phyloP scores from a whole-genome alignment of 306 rosid genomes.

The Argentina anserina region DNA sequence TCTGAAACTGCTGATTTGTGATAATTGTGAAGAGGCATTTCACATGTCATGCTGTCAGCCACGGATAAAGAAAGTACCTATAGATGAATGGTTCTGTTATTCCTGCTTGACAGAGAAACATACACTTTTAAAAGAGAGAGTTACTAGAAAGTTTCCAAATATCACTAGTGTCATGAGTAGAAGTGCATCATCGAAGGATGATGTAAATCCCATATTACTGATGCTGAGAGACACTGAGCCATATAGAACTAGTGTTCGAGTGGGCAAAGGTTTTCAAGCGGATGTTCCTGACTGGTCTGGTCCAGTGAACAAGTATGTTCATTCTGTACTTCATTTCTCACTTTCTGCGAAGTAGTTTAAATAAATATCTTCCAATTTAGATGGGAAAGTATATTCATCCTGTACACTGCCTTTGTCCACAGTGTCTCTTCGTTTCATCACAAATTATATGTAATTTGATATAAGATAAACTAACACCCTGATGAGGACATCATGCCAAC shows the following conservation, averaged over 20 bases:
- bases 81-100: constrained; percentile 91
- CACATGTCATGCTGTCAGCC: constrained; percentile 69
- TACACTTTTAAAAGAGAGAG: constrained; percentile 46
- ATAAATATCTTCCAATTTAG: not conserved
- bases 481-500: too few species aligned
- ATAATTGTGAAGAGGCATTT: constrained; percentile 82
- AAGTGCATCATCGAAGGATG: constrained; percentile 45
- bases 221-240: constrained; percentile 62
- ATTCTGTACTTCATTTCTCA: constrained; percentile 16
- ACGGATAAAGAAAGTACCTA: constrained; percentile 49
- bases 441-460: not conserved
- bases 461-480: too few species aligned
- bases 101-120: constrained; percentile 61
- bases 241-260: constrained; percentile 54
- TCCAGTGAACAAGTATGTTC: constrained; percentile 54
- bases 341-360: constrained; percentile 3
- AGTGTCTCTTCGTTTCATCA: not conserved
- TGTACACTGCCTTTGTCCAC: not conserved
- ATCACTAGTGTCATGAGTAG: constrained; percentile 40
- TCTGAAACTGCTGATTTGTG: constrained; percentile 72
- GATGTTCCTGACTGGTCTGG: constrained; percentile 80
- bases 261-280: constrained; percentile 96
- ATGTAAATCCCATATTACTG: constrained; percentile 43
- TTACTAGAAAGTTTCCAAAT: constrained; percentile 35
- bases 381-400: not conserved